Base-by-base conservation (phyloP, 495 filamentous ascomycete species). In the Entonaema liquescens region DNA sequence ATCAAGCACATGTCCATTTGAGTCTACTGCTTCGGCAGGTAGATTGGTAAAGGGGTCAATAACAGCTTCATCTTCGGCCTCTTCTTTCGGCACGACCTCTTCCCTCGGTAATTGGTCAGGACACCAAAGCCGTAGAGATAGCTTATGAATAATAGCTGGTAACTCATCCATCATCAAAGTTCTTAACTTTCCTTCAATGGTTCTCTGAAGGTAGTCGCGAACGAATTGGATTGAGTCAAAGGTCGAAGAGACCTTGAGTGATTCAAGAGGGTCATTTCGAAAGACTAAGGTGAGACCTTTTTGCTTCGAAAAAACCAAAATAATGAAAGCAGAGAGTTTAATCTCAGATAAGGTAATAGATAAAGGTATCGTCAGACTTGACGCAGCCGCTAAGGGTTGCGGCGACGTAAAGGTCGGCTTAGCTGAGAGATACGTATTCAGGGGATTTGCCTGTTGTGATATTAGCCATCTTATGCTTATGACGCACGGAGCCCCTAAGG, bases 171-270 rank as follows among this genome's bases (percentile, higher is more conserved):
- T 98, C 77, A 99, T 93, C 73, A 99, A 76, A 53, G 92, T 91
- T 42, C 95, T 88, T 35, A 99, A 82, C 77, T 98, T 95, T n/a
- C 85, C 90, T 80, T 99, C 95, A 74, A 99, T 99, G 62, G 95
- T 96, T 74, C 92, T 93, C 75, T 99, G 95, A 52, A 99, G 84
- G 79, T 98, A 99, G 76, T 98, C 95, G 62, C 95, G 90, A 60
- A 99, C 95, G 72, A 98, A 99, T 9, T 95, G 95, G 73, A 99
- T 99, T 11, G 95, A 97, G 81, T 99, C 95, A 78, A 98, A 99
- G 26, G 95, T 99, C 63, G 93, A 97, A 2, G 95, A 98, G 67
- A 99, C 95, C 83, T 98, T 98, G 68, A 99, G 89, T 13, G 94
- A 97, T 74, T 99, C 95, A 59, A 99, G 88, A 2, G 95, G 95